phyloP scores from a whole-genome alignment of 2,329 filamentous ascomycete genomes.

The Paracoccidioides lutzii region DNA sequence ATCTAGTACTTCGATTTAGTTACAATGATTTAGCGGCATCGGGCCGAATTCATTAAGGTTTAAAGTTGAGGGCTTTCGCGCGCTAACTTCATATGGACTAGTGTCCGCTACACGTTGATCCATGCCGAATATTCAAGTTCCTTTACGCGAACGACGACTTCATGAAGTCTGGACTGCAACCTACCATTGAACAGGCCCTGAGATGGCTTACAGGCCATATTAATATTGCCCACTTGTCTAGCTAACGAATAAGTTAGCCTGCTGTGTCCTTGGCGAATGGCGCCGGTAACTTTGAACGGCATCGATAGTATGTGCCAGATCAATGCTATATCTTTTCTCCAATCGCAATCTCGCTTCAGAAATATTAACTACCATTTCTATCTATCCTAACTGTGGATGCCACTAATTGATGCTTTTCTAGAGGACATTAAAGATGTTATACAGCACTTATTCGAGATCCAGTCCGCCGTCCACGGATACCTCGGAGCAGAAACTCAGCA shows the following conservation, averaged over 20 bases:
- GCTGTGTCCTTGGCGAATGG: conserved; percentile 16
- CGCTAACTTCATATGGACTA: neutral
- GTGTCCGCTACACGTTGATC: neutral
- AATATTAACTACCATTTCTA: neutral
- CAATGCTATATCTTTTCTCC: neutral
- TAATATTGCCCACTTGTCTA: neutral
- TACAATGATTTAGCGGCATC: neutral
- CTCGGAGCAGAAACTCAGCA: conserved; percentile 44
- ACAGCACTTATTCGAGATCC: conserved; percentile 49
- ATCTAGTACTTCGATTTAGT: no score
- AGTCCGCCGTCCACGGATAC: conserved; percentile 46
- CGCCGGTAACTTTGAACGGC: conserved; percentile 22
- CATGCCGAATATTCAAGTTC: neutral
- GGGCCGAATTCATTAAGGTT: neutral
- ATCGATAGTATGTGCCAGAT: conserved; percentile 21
- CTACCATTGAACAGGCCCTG: neutral
- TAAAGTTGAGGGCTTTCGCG: neutral
- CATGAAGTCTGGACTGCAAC: neutral
- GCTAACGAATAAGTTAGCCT: neutral
- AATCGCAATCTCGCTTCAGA: conserved; percentile 5
- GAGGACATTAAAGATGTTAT: conserved; percentile 48
- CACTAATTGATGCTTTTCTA: conserved; percentile 17
- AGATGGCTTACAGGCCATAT: neutral
- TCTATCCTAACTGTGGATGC: conserved; percentile 3
- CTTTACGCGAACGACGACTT: neutral